These are phyloP conservation scores for Misopates orontium DNA, from an alignment of 257 asterid species.

Conservation along the genomic window DNA sequence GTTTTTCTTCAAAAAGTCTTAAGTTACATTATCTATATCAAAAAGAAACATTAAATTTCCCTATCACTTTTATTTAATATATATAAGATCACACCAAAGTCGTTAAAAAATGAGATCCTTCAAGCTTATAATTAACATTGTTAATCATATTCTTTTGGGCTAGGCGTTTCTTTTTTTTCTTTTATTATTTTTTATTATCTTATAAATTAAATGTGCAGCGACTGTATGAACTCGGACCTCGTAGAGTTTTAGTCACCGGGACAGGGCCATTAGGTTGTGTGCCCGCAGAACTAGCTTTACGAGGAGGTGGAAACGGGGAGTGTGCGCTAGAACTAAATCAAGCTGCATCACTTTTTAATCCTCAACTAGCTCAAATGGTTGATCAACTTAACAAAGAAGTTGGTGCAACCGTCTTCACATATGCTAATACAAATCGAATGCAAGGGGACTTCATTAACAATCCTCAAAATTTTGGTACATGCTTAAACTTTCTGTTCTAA, in stretches of 20 bases:
- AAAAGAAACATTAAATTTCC: too few species aligned
- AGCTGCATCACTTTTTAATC: conserved; percentile 69
- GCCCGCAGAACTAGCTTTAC: conserved; percentile 75
- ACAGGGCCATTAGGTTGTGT: conserved; percentile 91
- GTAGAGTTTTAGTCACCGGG: conserved; percentile 79
- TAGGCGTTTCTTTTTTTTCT: too few species aligned
- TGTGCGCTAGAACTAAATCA: conserved; percentile 54
- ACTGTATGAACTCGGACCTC: conserved; percentile 55
- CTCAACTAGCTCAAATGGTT: conserved; percentile 54
- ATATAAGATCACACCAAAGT: too few species aligned
- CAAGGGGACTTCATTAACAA: conserved; percentile 59
- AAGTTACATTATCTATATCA: too few species aligned
- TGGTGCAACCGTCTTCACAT: conserved; percentile 53
- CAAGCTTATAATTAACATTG: too few species aligned
- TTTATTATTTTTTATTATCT: too few species aligned
- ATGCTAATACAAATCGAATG: conserved; percentile 60
- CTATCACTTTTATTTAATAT: too few species aligned
- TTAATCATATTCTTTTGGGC: too few species aligned
- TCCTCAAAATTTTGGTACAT: conserved; percentile 64
- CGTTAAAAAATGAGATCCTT: too few species aligned
- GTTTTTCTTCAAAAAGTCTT: too few species aligned
- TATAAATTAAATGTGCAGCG: conserved; percentile 43
- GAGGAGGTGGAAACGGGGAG: conserved; percentile 53
- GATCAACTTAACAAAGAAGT: conserved; percentile 48
- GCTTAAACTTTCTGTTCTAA: neutral